Conservation (phyloP, 352 stramenopile species). For the Globisporangium emineosum region DNA sequence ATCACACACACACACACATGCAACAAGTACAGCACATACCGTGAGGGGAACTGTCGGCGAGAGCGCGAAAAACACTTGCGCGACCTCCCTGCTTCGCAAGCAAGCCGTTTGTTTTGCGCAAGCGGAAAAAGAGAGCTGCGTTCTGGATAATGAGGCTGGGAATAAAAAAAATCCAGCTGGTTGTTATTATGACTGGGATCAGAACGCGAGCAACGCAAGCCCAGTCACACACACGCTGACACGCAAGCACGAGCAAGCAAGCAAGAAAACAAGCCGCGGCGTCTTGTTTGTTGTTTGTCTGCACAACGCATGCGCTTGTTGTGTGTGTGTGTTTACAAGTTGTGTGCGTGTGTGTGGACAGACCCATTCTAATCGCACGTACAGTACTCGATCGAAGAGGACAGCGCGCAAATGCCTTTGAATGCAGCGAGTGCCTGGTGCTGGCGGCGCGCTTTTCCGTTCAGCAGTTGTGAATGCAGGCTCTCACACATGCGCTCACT, state of each 20-base stretch:
- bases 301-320: neutral
- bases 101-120: slow-evolving; percentile 5
- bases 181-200: slow-evolving; percentile 5
- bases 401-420: neutral
- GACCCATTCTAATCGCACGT: neutral
- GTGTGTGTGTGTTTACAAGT: neutral
- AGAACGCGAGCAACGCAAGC: slow-evolving; percentile 5
- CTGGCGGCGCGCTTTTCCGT: neutral
- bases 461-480: neutral
- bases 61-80: slow-evolving; percentile 3
- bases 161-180: slow-evolving; percentile 7
- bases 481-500: neutral
- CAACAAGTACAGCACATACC: slow-evolving; percentile 1
- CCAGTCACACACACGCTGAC: neutral
- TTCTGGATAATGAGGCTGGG: neutral
- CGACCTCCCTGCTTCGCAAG: neutral
- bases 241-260: neutral
- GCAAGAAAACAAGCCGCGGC: neutral
- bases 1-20: neutral
- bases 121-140: slow-evolving; percentile 5
- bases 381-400: neutral
- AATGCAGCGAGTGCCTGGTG: neutral
- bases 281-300: neutral
- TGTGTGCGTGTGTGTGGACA: neutral
- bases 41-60: neutral